Percentiles rank a stretch among this genome's conserved stretches.
Evolutionary conservation across 1,284 basidiomycete species (phyloP).

Genomic region (Heimioporus punctisporus): DNA sequence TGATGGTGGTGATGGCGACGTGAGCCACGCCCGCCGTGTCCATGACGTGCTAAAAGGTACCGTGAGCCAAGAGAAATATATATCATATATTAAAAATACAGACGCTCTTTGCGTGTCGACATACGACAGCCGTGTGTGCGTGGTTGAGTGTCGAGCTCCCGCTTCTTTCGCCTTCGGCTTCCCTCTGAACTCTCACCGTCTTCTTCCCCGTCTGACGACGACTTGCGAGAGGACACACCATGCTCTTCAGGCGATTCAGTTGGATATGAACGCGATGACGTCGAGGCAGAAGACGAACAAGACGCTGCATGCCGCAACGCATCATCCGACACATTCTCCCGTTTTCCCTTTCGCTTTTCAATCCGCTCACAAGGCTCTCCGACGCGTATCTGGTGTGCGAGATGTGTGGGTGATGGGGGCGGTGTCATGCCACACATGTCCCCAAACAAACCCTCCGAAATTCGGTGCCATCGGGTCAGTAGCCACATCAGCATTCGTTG

Average conservation of each 20-base stretch:
- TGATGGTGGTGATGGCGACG: conserved; percentile 8
- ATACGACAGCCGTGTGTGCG: neutral
- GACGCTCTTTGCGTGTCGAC: conserved; percentile 19
- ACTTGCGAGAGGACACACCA: conserved; percentile 5
- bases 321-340: conserved; percentile 1
- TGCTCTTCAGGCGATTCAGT: conserved; percentile 11
- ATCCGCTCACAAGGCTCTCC: neutral
- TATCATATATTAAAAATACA: neutral
- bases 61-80: neutral
- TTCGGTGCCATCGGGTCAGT: conserved; percentile 25
- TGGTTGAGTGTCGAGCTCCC: conserved; percentile 10
- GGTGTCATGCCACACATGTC: conserved; percentile 29
- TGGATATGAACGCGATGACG: neutral
- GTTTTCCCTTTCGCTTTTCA: conserved; percentile 21
- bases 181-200: conserved; percentile 8
- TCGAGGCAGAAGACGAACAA: conserved; percentile 10
- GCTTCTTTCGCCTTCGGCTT: conserved; percentile 22
- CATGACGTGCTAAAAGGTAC: conserved; percentile 11
- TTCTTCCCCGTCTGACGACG: conserved; percentile 18
- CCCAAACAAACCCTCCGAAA: conserved; percentile 27
- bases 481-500: conserved; percentile 35
- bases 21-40: conserved; percentile 5
- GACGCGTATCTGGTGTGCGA: neutral
- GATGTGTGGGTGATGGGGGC: conserved; percentile 7
- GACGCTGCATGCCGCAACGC: conserved; percentile 2